These are phyloP conservation scores for Fusarium sp. DNA, from an alignment of 2,329 filamentous ascomycete species.

Conservation along the genomic window DNA sequence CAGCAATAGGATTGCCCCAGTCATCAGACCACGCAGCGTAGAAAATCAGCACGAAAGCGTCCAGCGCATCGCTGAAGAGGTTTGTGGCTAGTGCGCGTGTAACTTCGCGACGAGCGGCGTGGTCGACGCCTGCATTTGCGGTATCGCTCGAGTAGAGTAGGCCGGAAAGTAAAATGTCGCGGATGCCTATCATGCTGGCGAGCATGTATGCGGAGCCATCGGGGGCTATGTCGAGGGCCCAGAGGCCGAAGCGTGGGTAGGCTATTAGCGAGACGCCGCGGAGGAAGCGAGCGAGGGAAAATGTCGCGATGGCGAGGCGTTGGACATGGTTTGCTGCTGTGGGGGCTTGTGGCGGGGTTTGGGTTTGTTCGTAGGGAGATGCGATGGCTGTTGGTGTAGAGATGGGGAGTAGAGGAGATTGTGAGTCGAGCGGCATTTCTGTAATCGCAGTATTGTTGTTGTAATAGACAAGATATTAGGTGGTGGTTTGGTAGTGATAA, in stretches of 20 bases:
- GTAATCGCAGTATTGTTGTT: no score
- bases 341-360: constrained; percentile 12
- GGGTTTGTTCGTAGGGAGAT: constrained; percentile 9
- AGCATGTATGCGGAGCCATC: constrained; percentile 46
- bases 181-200: constrained; percentile 48
- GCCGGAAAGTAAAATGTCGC: constrained; percentile 48
- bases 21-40: constrained; percentile 48
- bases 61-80: constrained; percentile 50
- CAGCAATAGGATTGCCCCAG: constrained; percentile 46
- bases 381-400: constrained; percentile 40
- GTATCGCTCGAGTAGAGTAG: constrained; percentile 46
- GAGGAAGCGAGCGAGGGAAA: constrained; percentile 44
- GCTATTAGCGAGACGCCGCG: constrained; percentile 47
- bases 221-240: constrained; percentile 46
- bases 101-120: constrained; percentile 42
- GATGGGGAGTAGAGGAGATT: constrained; percentile 44
- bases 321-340: constrained; percentile 36
- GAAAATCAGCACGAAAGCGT: constrained; percentile 51
- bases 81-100: constrained; percentile 47
- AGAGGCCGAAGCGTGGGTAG: constrained; percentile 47
- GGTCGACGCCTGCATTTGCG: constrained; percentile 14
- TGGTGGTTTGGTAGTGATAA: neutral
- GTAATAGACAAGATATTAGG: neutral
- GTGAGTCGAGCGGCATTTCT: constrained; percentile 37
- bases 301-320: constrained; percentile 38